Base-by-base conservation (phyloP, 306 rosid genomes). In the Prunus campanulata region DNA sequence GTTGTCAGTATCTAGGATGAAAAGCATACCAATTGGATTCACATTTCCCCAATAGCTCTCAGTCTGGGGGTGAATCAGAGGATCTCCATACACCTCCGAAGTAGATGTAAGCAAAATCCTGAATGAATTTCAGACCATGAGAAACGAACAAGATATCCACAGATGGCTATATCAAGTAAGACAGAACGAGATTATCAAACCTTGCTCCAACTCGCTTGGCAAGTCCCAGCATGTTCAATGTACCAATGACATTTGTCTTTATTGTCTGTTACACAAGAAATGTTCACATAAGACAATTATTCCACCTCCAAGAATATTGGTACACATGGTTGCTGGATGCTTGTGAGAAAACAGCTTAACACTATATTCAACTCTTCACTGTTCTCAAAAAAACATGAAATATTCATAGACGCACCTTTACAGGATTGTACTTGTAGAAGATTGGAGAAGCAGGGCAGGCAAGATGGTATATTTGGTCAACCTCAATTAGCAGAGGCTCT, bases 181-280 rank as follows among this genome's bases (percentile, higher is more conserved):
- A 69, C 6, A 20, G 51, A 76, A 30, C 15, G 2, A 8, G 61
- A 50, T 32, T 50, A 65, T 77, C n/a, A 82, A 25, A 94, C 98
- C 98, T 92, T 78, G 99, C 99, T 73, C 99, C 99, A 62, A 95
- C 97, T 59, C 99, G 90, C 83, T 95, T 95, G 74, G 99, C 99
- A 78, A 95, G 97, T 83, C 99, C 97, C 77, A 95, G 90, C 99
- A 95, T 90, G 86, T 95, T 92, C 83, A 95, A 87, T 55, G 99
- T 95, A 75, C 99, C 99, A 61, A 95, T 90, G 88, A 95, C 97
- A 80, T 95, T 95, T 76, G 97, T 95, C 92, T 95, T 95, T 71
- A 90, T 92, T 68, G 99, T 95, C 97, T 95, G 93, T 59, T 71
- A 82, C 70, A 64, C 29, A 75, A 81, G 27, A 70, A 61, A 66